phyloP scores from a whole-genome alignment of 495 filamentous ascomycete genomes.

The Pseudoneurospora amorphoporcata region DNA sequence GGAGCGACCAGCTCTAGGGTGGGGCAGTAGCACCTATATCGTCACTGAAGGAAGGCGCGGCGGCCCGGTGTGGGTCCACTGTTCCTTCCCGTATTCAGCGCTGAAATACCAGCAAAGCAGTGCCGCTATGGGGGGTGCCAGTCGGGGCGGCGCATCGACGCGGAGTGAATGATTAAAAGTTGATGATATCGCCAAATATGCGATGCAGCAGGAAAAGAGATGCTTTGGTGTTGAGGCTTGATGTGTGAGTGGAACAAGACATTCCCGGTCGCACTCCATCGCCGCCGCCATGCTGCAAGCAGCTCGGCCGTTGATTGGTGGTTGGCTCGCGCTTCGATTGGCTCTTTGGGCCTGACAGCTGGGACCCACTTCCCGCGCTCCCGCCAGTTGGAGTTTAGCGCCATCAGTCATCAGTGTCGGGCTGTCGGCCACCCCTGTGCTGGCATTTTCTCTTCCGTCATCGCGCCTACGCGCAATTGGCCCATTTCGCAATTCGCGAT shows the following conservation, averaged over 20 bases:
- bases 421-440: background rate
- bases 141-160: background rate
- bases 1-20: background rate
- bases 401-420: background rate
- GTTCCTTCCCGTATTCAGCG: background rate
- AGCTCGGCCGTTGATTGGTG: background rate
- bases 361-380: background rate
- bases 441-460: background rate
- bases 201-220: background rate
- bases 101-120: background rate
- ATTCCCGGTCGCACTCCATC: background rate
- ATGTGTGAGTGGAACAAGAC: background rate
- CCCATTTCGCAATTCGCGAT: background rate
- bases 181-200: background rate
- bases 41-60: background rate
- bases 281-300: background rate
- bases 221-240: background rate
- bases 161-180: background rate
- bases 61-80: background rate
- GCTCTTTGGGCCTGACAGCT: background rate
- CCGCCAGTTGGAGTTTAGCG: background rate
- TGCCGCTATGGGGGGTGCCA: background rate
- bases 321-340: background rate
- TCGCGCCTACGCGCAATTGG: background rate
- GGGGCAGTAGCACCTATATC: background rate